Base-by-base conservation (phyloP, 495 filamentous ascomycete species). In the Annulohypoxylon maeteangense region DNA sequence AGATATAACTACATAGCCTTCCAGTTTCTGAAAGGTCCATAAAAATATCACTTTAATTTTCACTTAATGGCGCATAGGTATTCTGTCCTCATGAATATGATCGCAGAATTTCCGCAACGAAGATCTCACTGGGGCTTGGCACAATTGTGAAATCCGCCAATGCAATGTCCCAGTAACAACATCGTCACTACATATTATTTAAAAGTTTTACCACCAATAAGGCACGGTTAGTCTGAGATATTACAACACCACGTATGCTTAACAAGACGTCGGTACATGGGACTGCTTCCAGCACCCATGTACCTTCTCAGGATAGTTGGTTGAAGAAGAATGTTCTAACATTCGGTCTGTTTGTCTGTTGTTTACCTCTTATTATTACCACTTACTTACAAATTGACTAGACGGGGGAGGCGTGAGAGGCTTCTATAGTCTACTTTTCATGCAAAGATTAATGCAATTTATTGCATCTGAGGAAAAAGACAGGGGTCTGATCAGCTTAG, bases 391-490 rank as follows among this genome's bases (percentile, higher is more conserved):
- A 36, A 20, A 1, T 16, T 14, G n/a, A n/a, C n/a, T 7, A 68
- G 65, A 68, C 16, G 65, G 65, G 5, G 65, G 65, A 7, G 65
- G 65, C 0, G 57, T 61, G 4, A 50, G 65, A 38, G 65, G 65
- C 2, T 62, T 55, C 20, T 68, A 54, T 32, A 68, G 66, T 23
- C 66, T 68, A 10, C 27, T 68, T 1, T 54, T 42, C 0, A n/a
- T 68, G 18, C 36, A 57, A 23, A 45, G 34, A 34, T 57, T 63
- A 22, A 68, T 68, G 66, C 4, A 29, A 34, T 34, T 22, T 31
- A 40, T 62, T 8, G 12, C 1, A 18, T 4, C 1, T n/a, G n/a
- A 14, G 22, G 14, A 4, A 25, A 11, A 32, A 40, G 8, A 20
- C 6, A 23, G n/a, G 14, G 8, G 60, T 16, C 7, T 10, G 10